Evolutionary conservation across 2,329 filamentous ascomycete genomes (phyloP), one percentile per base, ranked within the genome.

Genomic region (Colletotrichum navitas): DNA sequence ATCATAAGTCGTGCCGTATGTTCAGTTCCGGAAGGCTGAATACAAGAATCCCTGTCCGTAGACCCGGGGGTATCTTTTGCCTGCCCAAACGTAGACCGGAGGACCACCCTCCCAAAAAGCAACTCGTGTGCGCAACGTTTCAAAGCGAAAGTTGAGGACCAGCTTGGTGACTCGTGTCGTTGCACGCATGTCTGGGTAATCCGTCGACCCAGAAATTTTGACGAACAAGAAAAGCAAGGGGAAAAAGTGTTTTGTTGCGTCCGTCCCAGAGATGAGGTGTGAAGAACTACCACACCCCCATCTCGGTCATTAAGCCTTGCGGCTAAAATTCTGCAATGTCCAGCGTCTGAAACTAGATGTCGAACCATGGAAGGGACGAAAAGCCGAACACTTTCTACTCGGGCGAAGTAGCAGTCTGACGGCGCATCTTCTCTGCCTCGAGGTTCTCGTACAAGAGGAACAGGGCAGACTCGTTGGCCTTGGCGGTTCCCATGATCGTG

Each of bases 391-490:
- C 60, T 55, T 54, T 74, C 76, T 89, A 89, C 80, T 90, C 88
- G 61, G 82, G 76, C 63, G 85, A 79, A 77, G 87, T 86, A 66
- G 91, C 89, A 24, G 69, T 61, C 84, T 97, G 93, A 81, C 96
- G 94, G 78, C 96, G 94, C 91, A 97, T 97, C 90, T 99, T 99
- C 87, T 99, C 96, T 21, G 95, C 95, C 85, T 99, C 96, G 63
- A 99, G 90, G 83, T 99, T 99, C 88, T 99, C 96, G 81, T 99
- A 99, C 74, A 99, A 87, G 65, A 99, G 91, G 83, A 97, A 98
- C 36, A 99, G 88, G 5, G 96, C 96, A 77, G 94, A 95, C 84
- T 99, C 96, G 78, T 99, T 99, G 75, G 94, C 94, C 84, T 92
- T 92, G 72, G 94, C 92, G 73, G 93, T 97, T 76, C 96, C 96